phyloP scores from a whole-genome alignment of 805 yeast species.

The Diddensiella santjacobensis region DNA sequence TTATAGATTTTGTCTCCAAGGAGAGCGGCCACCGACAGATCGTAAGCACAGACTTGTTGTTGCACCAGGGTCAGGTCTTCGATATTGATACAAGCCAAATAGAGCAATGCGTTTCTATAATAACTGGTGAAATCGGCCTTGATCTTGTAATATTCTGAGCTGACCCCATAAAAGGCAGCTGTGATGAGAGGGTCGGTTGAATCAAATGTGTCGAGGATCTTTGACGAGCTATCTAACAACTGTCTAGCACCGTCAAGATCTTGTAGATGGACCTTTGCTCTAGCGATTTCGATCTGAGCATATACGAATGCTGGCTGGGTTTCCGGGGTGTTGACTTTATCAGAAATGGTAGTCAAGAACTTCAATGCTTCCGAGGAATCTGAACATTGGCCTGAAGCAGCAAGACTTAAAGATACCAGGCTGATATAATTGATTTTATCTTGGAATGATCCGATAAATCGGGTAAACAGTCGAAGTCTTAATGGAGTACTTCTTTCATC shows the following conservation, averaged over 20 bases:
- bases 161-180: slow-evolving; percentile 79
- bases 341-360: slow-evolving; percentile 43
- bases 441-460: slow-evolving; percentile 63
- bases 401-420: slow-evolving; percentile 68
- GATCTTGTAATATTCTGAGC: slow-evolving; percentile 68
- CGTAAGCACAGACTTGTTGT: slow-evolving; percentile 57
- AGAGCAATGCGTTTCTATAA: slow-evolving; percentile 77
- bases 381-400: slow-evolving; percentile 44
- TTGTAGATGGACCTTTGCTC: slow-evolving; percentile 56
- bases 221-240: slow-evolving; percentile 58
- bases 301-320: slow-evolving; percentile 50
- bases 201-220: slow-evolving; percentile 54
- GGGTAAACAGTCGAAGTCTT: slow-evolving; percentile 63
- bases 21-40: slow-evolving; percentile 79
- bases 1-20: slow-evolving; percentile 90
- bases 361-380: slow-evolving; percentile 48
- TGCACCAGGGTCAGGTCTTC: slow-evolving; percentile 39
- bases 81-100: slow-evolving; percentile 67
- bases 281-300: slow-evolving; percentile 70
- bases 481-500: slow-evolving; percentile 49
- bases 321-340: slow-evolving; percentile 42
- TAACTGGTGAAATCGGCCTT: slow-evolving; percentile 75
- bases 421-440: slow-evolving; percentile 75
- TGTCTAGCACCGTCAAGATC: slow-evolving; percentile 59
- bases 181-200: slow-evolving; percentile 60